Evolutionary conservation across 805 yeast species (phyloP).

Genomic region (Priceomyces castillae): DNA sequence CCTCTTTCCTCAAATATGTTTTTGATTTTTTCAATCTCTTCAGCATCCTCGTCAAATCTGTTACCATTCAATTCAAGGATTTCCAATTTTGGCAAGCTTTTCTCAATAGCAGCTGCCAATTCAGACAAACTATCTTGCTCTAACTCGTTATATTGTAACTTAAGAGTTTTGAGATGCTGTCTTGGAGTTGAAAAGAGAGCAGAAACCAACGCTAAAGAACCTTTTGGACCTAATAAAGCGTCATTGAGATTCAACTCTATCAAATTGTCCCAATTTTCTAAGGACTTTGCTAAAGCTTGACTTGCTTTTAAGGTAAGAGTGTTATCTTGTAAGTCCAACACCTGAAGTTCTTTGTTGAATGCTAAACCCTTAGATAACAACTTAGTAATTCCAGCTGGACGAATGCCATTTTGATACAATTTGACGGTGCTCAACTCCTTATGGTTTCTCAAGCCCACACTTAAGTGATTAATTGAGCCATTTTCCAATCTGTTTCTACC

Average conservation of each 20-base stretch:
- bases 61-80: slow-evolving; percentile 88
- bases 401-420: slow-evolving; percentile 93
- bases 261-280: slow-evolving; percentile 64
- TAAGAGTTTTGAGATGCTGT: slow-evolving; percentile 53
- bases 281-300: slow-evolving; percentile 37
- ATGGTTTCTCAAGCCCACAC: slow-evolving; percentile 83
- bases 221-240: slow-evolving; percentile 77
- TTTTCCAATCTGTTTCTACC: slow-evolving; percentile 97
- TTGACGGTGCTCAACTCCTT: slow-evolving; percentile 67
- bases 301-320: slow-evolving; percentile 82
- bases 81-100: slow-evolving; percentile 59
- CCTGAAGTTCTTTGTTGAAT: slow-evolving; percentile 56
- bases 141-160: slow-evolving; percentile 86
- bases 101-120: slow-evolving; percentile 52
- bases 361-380: slow-evolving; percentile 72
- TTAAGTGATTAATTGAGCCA: slow-evolving; percentile 83
- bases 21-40: slow-evolving; percentile 56
- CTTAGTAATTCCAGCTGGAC: slow-evolving; percentile 86
- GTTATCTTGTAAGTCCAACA: slow-evolving; percentile 89
- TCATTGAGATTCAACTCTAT: slow-evolving; percentile 85
- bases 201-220: slow-evolving; percentile 56
- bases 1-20: slow-evolving; percentile 70
- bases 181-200: slow-evolving; percentile 40
- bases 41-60: slow-evolving; percentile 85
- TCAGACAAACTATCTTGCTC: slow-evolving; percentile 59